Percentiles rank a stretch among this genome's conserved stretches.
phyloP scores from a whole-genome alignment of 2,329 filamentous ascomycete genomes.

The Calonectria honghensis region DNA sequence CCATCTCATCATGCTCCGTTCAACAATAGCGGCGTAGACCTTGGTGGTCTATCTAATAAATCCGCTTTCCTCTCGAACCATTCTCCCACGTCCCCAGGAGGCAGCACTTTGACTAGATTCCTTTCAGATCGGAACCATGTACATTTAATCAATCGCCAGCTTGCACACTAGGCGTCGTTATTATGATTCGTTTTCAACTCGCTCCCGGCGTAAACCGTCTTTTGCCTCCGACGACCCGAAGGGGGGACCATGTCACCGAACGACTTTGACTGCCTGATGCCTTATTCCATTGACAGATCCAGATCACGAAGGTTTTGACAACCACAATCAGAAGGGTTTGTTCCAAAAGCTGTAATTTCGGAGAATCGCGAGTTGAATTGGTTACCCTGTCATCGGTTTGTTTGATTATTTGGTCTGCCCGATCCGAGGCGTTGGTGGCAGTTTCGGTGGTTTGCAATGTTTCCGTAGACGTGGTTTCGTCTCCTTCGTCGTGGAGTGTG shows the following conservation, averaged over 20 bases:
- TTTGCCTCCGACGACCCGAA: conserved; percentile 3
- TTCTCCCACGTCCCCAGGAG: not conserved
- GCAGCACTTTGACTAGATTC: not conserved
- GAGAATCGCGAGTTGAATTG: too few relatives aligned
- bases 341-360: not conserved
- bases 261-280: too few relatives aligned
- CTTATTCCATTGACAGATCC: too few relatives aligned
- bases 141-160: not conserved
- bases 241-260: not conserved
- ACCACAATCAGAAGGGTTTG: not conserved
- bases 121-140: not conserved
- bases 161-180: not conserved
- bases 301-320: not conserved
- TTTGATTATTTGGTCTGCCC: conserved; percentile 7
- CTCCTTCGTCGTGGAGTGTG: not conserved
- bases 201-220: not conserved
- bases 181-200: not conserved
- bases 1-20: conserved; percentile 19
- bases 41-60: not conserved
- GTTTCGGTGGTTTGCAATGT: not conserved
- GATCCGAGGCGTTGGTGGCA: not conserved
- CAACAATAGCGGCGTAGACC: not conserved
- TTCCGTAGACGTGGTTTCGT: not conserved
- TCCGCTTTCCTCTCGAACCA: not conserved
- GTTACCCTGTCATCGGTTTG: not conserved